These are phyloP conservation scores for Fusarium equiseti DNA, from an alignment of 2,329 filamentous ascomycete genomes.

Conservation along the genomic window DNA sequence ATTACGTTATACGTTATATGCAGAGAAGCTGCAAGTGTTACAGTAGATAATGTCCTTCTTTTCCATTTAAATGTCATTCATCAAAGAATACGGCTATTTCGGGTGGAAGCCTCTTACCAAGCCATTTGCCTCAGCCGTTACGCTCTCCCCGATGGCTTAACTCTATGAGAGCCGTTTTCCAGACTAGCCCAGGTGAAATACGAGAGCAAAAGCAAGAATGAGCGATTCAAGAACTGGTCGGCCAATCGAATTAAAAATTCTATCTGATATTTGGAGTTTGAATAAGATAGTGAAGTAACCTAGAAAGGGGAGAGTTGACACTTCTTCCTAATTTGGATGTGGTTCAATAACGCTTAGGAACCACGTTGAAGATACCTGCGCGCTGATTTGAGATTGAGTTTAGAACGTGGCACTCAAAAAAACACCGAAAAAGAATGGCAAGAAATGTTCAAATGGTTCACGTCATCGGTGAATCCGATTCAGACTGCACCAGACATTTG, in stretches of 20 bases:
- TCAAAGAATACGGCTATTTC: neutral
- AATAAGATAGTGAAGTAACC: neutral
- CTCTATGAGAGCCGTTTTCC: neutral
- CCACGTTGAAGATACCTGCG: neutral
- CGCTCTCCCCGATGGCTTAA: conserved; percentile 6
- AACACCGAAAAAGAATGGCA: neutral
- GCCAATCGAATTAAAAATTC: neutral
- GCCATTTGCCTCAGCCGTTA: neutral
- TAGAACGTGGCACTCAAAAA: neutral
- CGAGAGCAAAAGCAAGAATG: neutral
- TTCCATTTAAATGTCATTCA: neutral
- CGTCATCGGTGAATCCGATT: neutral
- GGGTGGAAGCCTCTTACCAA: neutral
- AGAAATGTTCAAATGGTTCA: neutral
- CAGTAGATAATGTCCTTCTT: neutral
- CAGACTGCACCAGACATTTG: neutral
- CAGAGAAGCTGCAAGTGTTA: too few relatives aligned
- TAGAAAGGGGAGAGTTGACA: neutral
- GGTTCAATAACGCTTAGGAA: neutral
- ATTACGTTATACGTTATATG: neutral
- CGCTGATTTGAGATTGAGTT: neutral
- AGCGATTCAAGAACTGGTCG: neutral
- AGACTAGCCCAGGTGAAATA: neutral
- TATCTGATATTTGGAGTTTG: too few relatives aligned
- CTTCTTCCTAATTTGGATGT: neutral